Evolutionary conservation across 2,329 filamentous ascomycete genomes (phyloP), one percentile per base, ranked within the genome.

Genomic region (Alternaria consortialis): DNA sequence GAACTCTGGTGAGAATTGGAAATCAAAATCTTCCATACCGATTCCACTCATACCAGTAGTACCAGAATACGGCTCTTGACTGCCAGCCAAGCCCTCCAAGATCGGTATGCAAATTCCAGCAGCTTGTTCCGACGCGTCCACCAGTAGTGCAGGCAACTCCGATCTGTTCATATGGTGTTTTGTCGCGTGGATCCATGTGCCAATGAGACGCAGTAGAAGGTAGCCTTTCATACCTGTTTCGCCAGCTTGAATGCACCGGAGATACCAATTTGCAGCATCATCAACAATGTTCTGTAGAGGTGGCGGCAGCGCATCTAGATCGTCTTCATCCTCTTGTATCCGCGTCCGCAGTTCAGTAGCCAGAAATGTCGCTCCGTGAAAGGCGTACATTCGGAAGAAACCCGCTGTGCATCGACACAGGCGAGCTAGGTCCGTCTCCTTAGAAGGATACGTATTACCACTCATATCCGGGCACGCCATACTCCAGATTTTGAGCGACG

Each of bases 201-300:
- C 32, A 15, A 75, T 27, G 11, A 76, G 47, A 29, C 55, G 54
- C 23, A 68, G 47, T 3, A 75, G 63, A 17, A 75, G 48, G 46
- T 74, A 71, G 7, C 72, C 74, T 32, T 77, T 77, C 15, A 73
- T 60, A 44, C 72, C 71, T 1, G 71, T 74, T 48, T 77, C 74
- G 12, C 74, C 74, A 17, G 69, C 73, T 52, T 70, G 63, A 7
- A 75, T 67, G 42, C 63, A 66, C 12, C 54, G 56, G 8, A 73
- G 34, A 27, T 63, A 63, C 65, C 69, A 71, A 15, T 48, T 46
- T 17, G 68, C 60, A n/a, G 65, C 67, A n/a, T 73, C 67, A n/a
- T 69, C 55, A 7, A 70, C 27, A 2, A 73, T 60, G 7, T 53
- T 44, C 8, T 68, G 50, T 15, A 76, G 58, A 43, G 63, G 60